Evolutionary conservation across 148 eudicot species (phyloP).

Genomic region (Silene conica): DNA sequence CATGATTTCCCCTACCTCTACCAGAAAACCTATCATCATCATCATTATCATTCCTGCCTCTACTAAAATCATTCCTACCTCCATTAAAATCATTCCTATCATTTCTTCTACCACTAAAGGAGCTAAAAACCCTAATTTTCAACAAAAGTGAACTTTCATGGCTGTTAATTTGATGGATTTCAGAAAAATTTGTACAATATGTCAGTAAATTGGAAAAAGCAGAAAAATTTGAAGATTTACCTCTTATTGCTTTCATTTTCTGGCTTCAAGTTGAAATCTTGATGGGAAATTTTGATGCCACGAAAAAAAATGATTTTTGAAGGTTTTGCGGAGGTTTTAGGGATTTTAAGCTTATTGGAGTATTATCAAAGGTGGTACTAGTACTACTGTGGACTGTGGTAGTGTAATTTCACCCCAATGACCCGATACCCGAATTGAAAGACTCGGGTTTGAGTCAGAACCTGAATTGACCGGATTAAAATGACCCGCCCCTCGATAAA

Average conservation of each 20-base stretch:
- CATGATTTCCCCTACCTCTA: conserved; percentile 24
- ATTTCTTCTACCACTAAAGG: conserved; percentile 17
- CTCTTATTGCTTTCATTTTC: conserved; percentile 28
- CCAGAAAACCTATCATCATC: conserved; percentile 14
- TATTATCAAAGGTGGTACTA: too few relatives aligned
- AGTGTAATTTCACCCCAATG: too few relatives aligned
- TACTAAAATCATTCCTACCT: conserved; percentile 19
- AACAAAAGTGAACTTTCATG: conserved; percentile 7
- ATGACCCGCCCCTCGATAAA: too few relatives aligned
- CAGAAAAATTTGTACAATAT: conserved; percentile 13
- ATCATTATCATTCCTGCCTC: conserved; percentile 17
- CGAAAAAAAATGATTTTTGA: neutral
- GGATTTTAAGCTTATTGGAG: too few relatives aligned
- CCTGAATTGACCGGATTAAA: too few relatives aligned
- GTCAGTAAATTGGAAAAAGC: conserved; percentile 21
- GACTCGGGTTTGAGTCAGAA: too few relatives aligned
- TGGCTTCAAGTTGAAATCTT: conserved; percentile 4
- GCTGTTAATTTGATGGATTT: conserved; percentile 8
- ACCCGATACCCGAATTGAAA: too few relatives aligned
- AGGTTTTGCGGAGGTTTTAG: conserved; percentile 22
- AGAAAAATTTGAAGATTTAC: conserved; percentile 27
- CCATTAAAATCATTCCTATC: conserved; percentile 19
- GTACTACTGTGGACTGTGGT: too few relatives aligned
- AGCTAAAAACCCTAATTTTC: conserved; percentile 27
- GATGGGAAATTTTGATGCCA: neutral